phyloP scores from a whole-genome alignment of 345 rosid genomes.

The Gossypium longicalyx region DNA sequence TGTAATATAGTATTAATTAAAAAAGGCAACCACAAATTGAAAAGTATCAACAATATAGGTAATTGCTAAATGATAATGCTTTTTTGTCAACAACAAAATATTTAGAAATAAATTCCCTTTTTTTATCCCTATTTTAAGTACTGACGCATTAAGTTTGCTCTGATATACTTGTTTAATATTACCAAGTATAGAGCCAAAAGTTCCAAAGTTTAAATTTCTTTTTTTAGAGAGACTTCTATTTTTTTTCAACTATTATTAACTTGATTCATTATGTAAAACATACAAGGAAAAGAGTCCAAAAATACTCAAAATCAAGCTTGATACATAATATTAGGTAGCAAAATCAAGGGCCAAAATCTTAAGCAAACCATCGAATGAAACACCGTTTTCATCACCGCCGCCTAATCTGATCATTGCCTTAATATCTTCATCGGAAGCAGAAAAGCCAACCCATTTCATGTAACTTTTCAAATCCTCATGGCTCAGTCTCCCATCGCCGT shows the following conservation, averaged over 20 bases:
- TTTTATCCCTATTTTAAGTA: not conserved
- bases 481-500: slow-evolving; percentile 77
- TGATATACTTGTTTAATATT: not conserved
- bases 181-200: not conserved
- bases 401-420: no score
- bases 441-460: no score
- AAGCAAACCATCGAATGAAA: slow-evolving; percentile 54
- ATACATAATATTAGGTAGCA: not conserved
- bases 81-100: not conserved
- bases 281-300: not conserved
- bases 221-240: not conserved
- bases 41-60: no score
- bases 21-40: no score
- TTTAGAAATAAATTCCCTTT: not conserved
- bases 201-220: not conserved
- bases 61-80: not conserved
- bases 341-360: slow-evolving; percentile 44
- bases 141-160: not conserved
- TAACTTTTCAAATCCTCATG: slow-evolving; percentile 29
- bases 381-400: slow-evolving; percentile 49
- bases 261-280: not conserved
- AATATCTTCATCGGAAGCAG: no score
- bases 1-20: no score
- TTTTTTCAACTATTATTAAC: not conserved
- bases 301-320: not conserved